phyloP scores from a whole-genome alignment of 116 monocot genomes.

The Iris pallida region DNA sequence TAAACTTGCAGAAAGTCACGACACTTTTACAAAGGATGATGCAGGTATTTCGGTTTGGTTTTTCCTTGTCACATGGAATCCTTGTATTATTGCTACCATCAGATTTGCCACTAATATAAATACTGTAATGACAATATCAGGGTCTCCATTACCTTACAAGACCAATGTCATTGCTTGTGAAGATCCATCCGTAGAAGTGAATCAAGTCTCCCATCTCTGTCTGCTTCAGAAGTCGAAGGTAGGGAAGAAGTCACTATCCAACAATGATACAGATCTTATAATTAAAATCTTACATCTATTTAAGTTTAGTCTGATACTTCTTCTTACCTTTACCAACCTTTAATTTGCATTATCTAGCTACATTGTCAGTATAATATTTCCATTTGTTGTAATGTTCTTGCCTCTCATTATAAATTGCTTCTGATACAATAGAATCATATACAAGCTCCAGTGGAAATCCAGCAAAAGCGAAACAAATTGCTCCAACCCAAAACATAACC shows the following conservation, averaged over 20 bases:
- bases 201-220: neutral
- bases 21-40: too few species aligned
- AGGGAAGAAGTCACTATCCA: neutral
- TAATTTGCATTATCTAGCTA: neutral
- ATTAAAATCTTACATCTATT: neutral
- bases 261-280: neutral
- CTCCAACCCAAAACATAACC: too few species aligned
- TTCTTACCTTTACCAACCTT: neutral
- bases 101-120: too few species aligned
- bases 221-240: neutral
- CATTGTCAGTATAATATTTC: neutral
- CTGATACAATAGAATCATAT: neutral
- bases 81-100: too few species aligned
- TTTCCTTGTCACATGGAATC: too few species aligned
- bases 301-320: neutral
- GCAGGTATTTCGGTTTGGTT: too few species aligned
- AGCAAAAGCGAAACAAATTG: too few species aligned
- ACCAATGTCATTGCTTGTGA: neutral
- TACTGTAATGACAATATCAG: neutral
- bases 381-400: neutral
- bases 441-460: too few species aligned
- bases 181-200: neutral
- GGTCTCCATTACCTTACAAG: neutral
- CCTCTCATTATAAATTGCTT: neutral
- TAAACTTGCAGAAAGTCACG: too few species aligned